Conservation (phyloP, 2,329 filamentous ascomycete species). For the Lasiodiplodia sp. region DNA sequence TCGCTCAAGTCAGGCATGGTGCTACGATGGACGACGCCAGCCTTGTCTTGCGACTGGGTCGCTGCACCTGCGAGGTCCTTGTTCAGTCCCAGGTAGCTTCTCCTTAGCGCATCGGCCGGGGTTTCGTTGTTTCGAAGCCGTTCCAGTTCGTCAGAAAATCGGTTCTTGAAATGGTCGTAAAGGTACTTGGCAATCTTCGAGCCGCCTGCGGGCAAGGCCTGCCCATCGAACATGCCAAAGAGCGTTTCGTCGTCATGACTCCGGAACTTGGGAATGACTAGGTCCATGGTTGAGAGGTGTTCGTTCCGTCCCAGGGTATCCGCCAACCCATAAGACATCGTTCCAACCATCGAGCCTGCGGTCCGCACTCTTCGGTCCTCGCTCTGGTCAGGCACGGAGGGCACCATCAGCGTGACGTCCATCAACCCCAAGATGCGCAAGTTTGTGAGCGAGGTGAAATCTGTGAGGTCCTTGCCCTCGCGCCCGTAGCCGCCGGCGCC, state of each 20-base stretch:
- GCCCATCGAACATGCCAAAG: conserved; percentile 94
- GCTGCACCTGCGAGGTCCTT: conserved; percentile 91
- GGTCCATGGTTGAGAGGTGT: conserved; percentile 92
- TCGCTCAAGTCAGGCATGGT: conserved; percentile 82
- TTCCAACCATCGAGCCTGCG: conserved; percentile 91
- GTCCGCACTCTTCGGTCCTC: conserved; percentile 95
- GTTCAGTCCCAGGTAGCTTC: conserved; percentile 88
- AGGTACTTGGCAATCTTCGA: conserved; percentile 96
- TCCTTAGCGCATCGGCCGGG: conserved; percentile 80
- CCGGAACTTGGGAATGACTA: conserved; percentile 91
- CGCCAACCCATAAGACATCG: conserved; percentile 95
- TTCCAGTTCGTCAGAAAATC: conserved; percentile 83
- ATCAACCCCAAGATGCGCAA: conserved; percentile 90
- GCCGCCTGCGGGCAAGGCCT: conserved; percentile 84
- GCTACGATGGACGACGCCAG: conserved; percentile 68
- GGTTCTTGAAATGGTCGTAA: conserved; percentile 91
- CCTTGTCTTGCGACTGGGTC: conserved; percentile 68
- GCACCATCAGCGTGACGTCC: conserved; percentile 95
- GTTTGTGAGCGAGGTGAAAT: conserved; percentile 85
- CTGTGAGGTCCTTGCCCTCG: conserved; percentile 77
- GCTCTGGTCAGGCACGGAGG: conserved; percentile 91
- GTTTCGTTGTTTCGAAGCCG: conserved; percentile 74
- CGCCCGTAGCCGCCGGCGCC: conserved; percentile 56
- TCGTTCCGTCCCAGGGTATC: conserved; percentile 93
- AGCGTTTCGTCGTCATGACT: conserved; percentile 89